These are phyloP conservation scores for Kodamaea jinghongensis DNA, from an alignment of 805 yeast genomes.

Conservation along the genomic window DNA sequence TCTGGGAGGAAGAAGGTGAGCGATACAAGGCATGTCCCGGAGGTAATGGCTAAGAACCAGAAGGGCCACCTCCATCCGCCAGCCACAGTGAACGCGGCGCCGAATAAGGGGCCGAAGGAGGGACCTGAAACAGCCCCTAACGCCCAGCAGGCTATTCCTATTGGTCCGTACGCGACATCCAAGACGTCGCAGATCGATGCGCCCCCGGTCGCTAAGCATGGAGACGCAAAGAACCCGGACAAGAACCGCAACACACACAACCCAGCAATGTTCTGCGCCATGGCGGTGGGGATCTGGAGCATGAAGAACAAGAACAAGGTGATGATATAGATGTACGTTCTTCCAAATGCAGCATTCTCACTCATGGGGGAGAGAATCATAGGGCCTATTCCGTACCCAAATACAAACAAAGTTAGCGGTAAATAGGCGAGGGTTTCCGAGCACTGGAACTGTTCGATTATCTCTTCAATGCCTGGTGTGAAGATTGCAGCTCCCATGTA, in stretches of 20 bases:
- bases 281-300: constrained; percentile 57
- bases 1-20: constrained; percentile 44
- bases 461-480: constrained; percentile 48
- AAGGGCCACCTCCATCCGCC: constrained; percentile 53
- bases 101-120: constrained; percentile 51
- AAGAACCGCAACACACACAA: constrained; percentile 50
- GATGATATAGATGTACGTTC: constrained; percentile 47
- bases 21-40: constrained; percentile 35
- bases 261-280: constrained; percentile 48
- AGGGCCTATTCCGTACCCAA: constrained; percentile 64
- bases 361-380: constrained; percentile 57
- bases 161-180: constrained; percentile 40
- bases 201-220: constrained; percentile 57
- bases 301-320: constrained; percentile 47
- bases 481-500: constrained; percentile 58
- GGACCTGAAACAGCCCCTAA: constrained; percentile 55
- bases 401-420: constrained; percentile 52
- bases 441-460: constrained; percentile 46
- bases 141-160: constrained; percentile 51
- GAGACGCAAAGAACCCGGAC: constrained; percentile 55
- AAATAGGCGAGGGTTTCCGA: constrained; percentile 45
- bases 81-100: constrained; percentile 39
- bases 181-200: constrained; percentile 54
- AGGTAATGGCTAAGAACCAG: constrained; percentile 46
- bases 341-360: constrained; percentile 53